Percentiles rank a stretch among this genome's conserved stretches.
These are phyloP conservation scores for Lathyrus sativus DNA, from an alignment of 306 rosid species.

Conservation along the genomic window DNA sequence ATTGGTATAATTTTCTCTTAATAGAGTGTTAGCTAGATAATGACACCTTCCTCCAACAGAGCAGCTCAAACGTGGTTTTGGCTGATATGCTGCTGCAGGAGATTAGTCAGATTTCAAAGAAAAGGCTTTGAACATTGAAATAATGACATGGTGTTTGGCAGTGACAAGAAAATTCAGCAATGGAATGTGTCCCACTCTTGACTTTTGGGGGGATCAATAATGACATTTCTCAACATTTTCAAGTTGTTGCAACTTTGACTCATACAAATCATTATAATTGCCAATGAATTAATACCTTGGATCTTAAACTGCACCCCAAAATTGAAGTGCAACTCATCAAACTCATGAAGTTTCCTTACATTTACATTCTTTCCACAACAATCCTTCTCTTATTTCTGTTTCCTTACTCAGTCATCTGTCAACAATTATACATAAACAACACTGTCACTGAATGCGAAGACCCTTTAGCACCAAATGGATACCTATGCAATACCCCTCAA, in stretches of 20 bases:
- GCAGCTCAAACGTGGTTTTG: no score
- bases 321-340: neutral
- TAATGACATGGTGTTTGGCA: no score
- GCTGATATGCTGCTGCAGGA: no score
- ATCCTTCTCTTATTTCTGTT: constrained; percentile 24
- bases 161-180: constrained; percentile 1
- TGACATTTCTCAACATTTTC: neutral
- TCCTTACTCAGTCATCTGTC: constrained; percentile 36
- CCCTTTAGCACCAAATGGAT: constrained; percentile 50
- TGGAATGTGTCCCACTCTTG: neutral
- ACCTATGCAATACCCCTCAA: constrained; percentile 44
- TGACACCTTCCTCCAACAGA: no score
- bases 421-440: constrained; percentile 49
- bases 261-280: neutral
- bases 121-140: neutral
- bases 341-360: constrained; percentile 36
- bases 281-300: neutral
- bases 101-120: no score
- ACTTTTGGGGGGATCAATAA: constrained; percentile 3
- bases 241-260: constrained; percentile 9
- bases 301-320: neutral
- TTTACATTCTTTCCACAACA: no score
- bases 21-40: no score
- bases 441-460: constrained; percentile 39
- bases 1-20: no score